Evolutionary conservation across 1,139 yeast genomes (phyloP).

Genomic region (Geotrichum fermentans): DNA sequence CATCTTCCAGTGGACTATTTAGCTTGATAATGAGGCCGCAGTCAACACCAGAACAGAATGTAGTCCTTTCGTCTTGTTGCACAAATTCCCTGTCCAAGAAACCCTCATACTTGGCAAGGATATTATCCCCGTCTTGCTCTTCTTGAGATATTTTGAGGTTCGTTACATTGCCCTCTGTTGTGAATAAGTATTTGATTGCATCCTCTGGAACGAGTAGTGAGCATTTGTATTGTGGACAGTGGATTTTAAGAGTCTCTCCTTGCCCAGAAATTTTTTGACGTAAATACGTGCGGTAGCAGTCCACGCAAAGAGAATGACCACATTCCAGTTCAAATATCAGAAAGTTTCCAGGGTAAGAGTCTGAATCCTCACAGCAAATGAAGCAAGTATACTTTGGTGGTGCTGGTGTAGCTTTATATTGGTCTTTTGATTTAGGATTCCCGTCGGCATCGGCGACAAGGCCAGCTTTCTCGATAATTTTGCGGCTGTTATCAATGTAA

Average conservation of each 20-base stretch:
- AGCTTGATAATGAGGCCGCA: slow-evolving; percentile 61
- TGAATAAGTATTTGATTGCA: slow-evolving; percentile 40
- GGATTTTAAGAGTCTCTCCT: slow-evolving; percentile 44
- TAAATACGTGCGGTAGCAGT: slow-evolving; percentile 63
- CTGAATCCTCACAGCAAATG: slow-evolving; percentile 64
- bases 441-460: slow-evolving; percentile 29
- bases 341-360: slow-evolving; percentile 26
- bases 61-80: slow-evolving; percentile 48
- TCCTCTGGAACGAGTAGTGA: slow-evolving; percentile 32
- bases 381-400: slow-evolving; percentile 46
- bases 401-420: slow-evolving; percentile 29
- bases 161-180: slow-evolving; percentile 12
- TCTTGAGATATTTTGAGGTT: slow-evolving; percentile 4
- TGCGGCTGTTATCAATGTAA: slow-evolving; percentile 52
- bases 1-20: slow-evolving; percentile 34
- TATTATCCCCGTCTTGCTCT: background rate
- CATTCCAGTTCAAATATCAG: slow-evolving; percentile 57
- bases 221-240: slow-evolving; percentile 57
- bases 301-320: slow-evolving; percentile 61
- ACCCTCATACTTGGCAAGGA: slow-evolving; percentile 26
- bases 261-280: slow-evolving; percentile 50
- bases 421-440: slow-evolving; percentile 16
- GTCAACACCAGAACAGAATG: slow-evolving; percentile 88
- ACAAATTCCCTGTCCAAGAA: slow-evolving; percentile 45
- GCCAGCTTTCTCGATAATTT: slow-evolving; percentile 49